These are phyloP conservation scores for Termitomyces sp. DNA, from an alignment of 768 basidiomycete genomes.

Conservation along the genomic window DNA sequence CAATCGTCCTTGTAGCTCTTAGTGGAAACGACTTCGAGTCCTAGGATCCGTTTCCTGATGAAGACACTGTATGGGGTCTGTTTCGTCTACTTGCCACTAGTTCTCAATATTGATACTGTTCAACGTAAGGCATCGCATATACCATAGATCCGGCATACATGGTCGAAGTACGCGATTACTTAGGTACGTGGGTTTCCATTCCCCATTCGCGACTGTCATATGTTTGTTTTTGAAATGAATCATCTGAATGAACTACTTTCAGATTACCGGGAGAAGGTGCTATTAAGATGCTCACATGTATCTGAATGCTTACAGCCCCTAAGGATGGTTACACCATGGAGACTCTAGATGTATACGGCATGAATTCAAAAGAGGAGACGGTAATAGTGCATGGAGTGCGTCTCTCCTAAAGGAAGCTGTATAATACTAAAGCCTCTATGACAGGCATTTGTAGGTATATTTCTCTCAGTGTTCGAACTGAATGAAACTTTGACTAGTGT, in stretches of 20 bases:
- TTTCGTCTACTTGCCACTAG: background rate
- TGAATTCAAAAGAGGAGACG: conserved; percentile 45
- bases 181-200: conserved; percentile 46
- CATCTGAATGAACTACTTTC: background rate
- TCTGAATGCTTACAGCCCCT: background rate
- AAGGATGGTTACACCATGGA: conserved; percentile 92
- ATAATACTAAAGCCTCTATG: conserved; percentile 3
- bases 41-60: conserved; percentile 65
- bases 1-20: background rate
- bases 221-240: background rate
- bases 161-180: conserved; percentile 73
- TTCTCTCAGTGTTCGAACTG: background rate
- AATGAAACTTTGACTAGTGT: conserved; percentile 37
- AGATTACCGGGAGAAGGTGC: conserved; percentile 86
- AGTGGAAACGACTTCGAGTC: background rate
- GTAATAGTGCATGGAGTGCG: conserved; percentile 53
- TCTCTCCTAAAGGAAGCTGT: background rate
- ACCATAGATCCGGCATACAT: conserved; percentile 78
- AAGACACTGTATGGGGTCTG: conserved; percentile 83
- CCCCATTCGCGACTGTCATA: background rate
- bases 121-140: conserved; percentile 67
- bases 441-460: conserved; percentile 46
- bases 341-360: conserved; percentile 63
- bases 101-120: background rate
- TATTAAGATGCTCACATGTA: background rate